Percentiles rank a stretch among this genome's conserved stretches.
Evolutionary conservation across 345 rosid species (phyloP).

Genomic region (Citrus unshiu): DNA sequence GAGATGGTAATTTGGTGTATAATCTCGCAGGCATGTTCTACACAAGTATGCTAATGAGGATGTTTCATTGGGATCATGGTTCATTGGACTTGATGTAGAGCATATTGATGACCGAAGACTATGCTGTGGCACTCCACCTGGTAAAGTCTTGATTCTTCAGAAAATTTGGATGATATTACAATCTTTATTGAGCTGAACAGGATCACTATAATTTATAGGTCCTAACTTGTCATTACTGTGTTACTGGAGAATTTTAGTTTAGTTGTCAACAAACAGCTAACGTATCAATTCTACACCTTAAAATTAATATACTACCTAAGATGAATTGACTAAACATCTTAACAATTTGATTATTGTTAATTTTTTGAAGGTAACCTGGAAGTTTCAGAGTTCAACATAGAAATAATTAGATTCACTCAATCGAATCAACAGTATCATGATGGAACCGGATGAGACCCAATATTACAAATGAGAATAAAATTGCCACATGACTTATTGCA

Average conservation of each 20-base stretch:
- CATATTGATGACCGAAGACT: constrained; percentile 93
- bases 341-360: background rate
- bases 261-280: constrained; percentile 20
- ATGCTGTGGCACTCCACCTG: constrained; percentile 98
- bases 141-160: constrained; percentile 32
- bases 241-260: constrained; percentile 18
- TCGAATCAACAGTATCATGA: background rate
- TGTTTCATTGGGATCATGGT: constrained; percentile 96
- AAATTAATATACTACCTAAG: constrained; percentile 22
- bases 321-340: constrained; percentile 19
- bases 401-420: background rate
- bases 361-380: constrained; percentile 11
- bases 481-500: background rate
- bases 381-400: background rate
- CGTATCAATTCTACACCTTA: constrained; percentile 18
- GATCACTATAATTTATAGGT: background rate
- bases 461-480: background rate
- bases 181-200: background rate
- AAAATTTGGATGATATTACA: background rate
- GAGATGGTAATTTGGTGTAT: constrained; percentile 1
- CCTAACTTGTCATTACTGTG: background rate
- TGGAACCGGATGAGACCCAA: background rate
- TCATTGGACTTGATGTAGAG: constrained; percentile 90
- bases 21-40: constrained; percentile 69
- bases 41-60: constrained; percentile 98